Evolutionary conservation across 2,329 filamentous ascomycete species (phyloP), one percentile per base, ranked within the genome.

Genomic region (Trichoderma lentiforme): DNA sequence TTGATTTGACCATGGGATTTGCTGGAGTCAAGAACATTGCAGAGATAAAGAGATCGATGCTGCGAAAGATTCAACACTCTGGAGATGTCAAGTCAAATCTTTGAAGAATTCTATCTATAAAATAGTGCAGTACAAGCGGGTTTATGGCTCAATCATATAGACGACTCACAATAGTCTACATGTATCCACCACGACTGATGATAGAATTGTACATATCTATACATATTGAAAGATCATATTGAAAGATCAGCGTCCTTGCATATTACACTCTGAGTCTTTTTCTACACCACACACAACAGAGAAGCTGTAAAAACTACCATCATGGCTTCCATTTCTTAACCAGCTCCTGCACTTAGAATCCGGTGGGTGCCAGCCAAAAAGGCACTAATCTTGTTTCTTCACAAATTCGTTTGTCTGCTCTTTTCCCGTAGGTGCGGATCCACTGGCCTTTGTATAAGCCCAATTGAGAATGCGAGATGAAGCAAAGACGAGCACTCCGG

Each of bases 1-100:
- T 81, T 18, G 88, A 90, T 77, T 83, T 87, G 70, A 86, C 82
- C 9, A 86, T 90, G 85, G 85, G 85, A 1, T 78, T 90, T 61
- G 80, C 84, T 3, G 88, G 88, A 0, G 86, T 88, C 70, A 77
- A 81, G 77, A 83, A 74, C 21, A 76, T 86, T 11, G 74, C 75
- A 0, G 82, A 83, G 51, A 75, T 85, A 43, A 80, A 79, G 30
- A 77, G 75, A 34, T 76, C 76, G 9, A 79, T 80, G 64, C 64
- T 85, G 67, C 80, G 78, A 63, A 79, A 73, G 74, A 73, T 78
- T 30, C 76, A 75, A n/a, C 79, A 83, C 73, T 76, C 79, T 3
- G 81, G 79, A 15, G 80, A 82, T 73, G 32, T 78, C 30, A 79
- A 76, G 70, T 76, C 80, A 5, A 81, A 76, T 70, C 69, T 82